Evolutionary conservation across 2,329 filamentous ascomycete genomes (phyloP), one percentile per base, ranked within the genome.

Genomic region (Byssothecium circinans): DNA sequence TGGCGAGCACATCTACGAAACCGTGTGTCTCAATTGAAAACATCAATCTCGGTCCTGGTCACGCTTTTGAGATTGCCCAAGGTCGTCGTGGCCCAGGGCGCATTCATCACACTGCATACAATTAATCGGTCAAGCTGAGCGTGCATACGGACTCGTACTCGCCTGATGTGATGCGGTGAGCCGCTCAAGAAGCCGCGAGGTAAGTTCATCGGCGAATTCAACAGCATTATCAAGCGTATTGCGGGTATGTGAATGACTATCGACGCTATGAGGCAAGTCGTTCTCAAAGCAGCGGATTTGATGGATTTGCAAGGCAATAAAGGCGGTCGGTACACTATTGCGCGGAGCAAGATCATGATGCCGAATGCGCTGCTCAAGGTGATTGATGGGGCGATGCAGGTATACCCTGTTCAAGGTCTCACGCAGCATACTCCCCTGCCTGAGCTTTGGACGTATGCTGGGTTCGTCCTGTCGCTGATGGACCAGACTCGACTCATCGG

Each of bases 61-160:
- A 70, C 27, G 72, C 70, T 3, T 75, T 75, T 47, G 72, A 75
- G 53, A 74, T 75, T 25, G 70, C 71, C 1, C 72, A 75, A 50
- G 72, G 72, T 20, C 60, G 72, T 15, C 56, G 74, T 8, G 72
- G 72, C 0, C 71, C 72, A 1, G 72, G 72, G 2, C 62, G 72
- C 34, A 75, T 75, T 43, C 71, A 74, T 45, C n/a, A n/a, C 72
- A 74, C 49, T 72, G 69, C 56, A 75, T 75, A 71, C 65, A 72
- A 8, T 50, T 73, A 7, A 71, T 75, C 43, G 72, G 72, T 4
- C 71, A 74, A 52, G 67, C 69, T n/a, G 72, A 75, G 60, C 68
- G 72, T 2, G 72, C 72, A 1, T 73, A 63, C 49, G 72, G 74
- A 50, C 64, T 74, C 8, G 70, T 70, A 2, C 65, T 75, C 14